Evolutionary conservation across 2,329 filamentous ascomycete species (phyloP).

Genomic region (Alternaria triticimaculans): DNA sequence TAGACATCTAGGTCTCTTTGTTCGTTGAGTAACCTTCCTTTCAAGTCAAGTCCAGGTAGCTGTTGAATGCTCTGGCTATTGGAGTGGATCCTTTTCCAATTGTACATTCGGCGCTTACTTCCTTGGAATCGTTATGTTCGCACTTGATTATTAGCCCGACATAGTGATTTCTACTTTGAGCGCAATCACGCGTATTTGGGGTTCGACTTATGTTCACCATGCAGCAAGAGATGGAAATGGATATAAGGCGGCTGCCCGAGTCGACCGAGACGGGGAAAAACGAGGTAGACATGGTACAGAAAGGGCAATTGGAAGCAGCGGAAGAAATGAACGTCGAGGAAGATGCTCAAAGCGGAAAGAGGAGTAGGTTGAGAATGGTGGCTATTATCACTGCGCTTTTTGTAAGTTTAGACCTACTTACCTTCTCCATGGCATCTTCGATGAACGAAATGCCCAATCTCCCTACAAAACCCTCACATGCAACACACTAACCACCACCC

Average conservation of each 20-base stretch:
- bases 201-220: neutral
- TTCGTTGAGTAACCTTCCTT: neutral
- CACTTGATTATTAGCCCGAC: neutral
- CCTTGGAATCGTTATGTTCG: neutral
- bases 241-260: neutral
- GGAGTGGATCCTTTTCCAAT: neutral
- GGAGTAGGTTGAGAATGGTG: slow-evolving; percentile 34
- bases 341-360: slow-evolving; percentile 14
- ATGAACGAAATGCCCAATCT: neutral
- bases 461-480: neutral
- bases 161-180: neutral
- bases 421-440: neutral
- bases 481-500: neutral
- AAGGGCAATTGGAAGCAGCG: neutral
- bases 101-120: neutral
- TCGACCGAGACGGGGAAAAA: neutral
- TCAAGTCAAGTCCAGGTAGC: neutral
- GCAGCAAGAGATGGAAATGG: neutral
- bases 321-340: slow-evolving; percentile 5
- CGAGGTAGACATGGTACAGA: neutral
- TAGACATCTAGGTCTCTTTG: neutral
- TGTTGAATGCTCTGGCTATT: neutral
- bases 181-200: neutral
- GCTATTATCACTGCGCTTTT: slow-evolving; percentile 44
- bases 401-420: slow-evolving; percentile 25